Evolutionary conservation across 1,139 yeast species (phyloP), one percentile per base, ranked within the genome.

Genomic region (Pichia kudriavzevii): DNA sequence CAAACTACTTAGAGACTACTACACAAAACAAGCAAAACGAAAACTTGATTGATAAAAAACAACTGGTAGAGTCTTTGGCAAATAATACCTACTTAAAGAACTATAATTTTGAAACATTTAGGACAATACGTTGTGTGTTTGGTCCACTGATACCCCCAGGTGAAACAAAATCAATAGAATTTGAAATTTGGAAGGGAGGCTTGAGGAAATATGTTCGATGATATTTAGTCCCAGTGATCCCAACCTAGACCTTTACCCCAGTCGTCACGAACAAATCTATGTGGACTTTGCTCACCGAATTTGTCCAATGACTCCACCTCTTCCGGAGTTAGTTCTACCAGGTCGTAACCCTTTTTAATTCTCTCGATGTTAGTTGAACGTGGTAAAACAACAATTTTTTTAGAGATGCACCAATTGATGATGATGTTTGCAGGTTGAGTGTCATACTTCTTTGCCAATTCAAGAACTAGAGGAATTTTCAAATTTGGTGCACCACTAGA

Each of bases 401-500:
- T 65, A 46, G 67, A 63, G 19, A 73, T 58, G 32, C 71, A 75
- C 64, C 75, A 75, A 7, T 78, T 72, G 22, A 67, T 54, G 42
- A 74, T 55, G 12, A 75, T 61, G 38, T 65, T 69, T 13, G 69
- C 72, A 1, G 72, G 63, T 16, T 61, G 52, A 26, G 63, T 67
- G 9, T 53, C 46, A 46, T 74, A 61, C 51, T 70, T 72, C 26
- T 62, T 49, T 24, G 77, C 74, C 40, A 76, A 48, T 22, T 59
- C 53, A n/a, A 50, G 40, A 7, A 75, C 63, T 8, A 60, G 45
- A 22, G 64, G 63, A 36, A 69, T 59, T 45, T 67, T 63, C 43
- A 69, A 52, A 32, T 70, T 56, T 36, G 81, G 80, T n/a, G 79
- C 75, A 32, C 72, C 74, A 8, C 55, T 47, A 5, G 75, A 65